Conservation (phyloP, 2,329 filamentous ascomycete genomes). For the Penicillium sp. region DNA sequence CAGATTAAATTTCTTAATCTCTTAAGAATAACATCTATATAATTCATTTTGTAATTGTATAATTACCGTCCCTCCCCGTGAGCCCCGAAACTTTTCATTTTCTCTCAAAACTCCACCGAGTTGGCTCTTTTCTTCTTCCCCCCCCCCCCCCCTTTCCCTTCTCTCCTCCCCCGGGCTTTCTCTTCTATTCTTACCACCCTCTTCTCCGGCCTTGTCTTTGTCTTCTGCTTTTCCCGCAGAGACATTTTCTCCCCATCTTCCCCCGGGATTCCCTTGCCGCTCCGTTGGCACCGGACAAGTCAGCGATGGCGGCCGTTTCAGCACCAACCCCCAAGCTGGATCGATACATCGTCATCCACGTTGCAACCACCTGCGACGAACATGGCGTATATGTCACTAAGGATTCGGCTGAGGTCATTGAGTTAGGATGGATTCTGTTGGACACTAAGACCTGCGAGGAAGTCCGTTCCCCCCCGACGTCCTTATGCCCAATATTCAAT, state of each 20-base stretch:
- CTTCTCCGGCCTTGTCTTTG: constrained; percentile 29
- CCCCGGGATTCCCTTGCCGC: constrained; percentile 28
- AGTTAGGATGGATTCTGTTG: constrained; percentile 95
- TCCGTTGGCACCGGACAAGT: constrained; percentile 30
- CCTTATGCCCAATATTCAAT: constrained; percentile 14
- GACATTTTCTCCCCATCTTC: constrained; percentile 21
- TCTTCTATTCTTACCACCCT: constrained; percentile 33
- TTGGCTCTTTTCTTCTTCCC: constrained; percentile 21
- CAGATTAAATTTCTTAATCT: not conserved
- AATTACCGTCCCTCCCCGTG: constrained; percentile 21
- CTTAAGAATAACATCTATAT: not conserved
- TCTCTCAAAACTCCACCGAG: constrained; percentile 26
- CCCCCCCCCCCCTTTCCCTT: constrained; percentile 21
- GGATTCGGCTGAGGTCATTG: constrained; percentile 98
- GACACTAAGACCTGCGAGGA: constrained; percentile 90
- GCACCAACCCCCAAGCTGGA: constrained; percentile 72
- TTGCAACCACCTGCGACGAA: constrained; percentile 97
- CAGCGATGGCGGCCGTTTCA: constrained; percentile 47
- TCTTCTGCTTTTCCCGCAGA: constrained; percentile 33
- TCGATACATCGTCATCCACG: constrained; percentile 96
- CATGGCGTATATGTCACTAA: constrained; percentile 99
- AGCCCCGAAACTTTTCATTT: constrained; percentile 25
- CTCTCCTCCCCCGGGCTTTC: constrained; percentile 18
- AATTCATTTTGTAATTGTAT: constrained; percentile 4
- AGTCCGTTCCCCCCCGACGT: constrained; percentile 56